Evolutionary conservation across 768 basidiomycete genomes (phyloP), one percentile per base, ranked within the genome.

Genomic region (Rhodotorula graminis): DNA sequence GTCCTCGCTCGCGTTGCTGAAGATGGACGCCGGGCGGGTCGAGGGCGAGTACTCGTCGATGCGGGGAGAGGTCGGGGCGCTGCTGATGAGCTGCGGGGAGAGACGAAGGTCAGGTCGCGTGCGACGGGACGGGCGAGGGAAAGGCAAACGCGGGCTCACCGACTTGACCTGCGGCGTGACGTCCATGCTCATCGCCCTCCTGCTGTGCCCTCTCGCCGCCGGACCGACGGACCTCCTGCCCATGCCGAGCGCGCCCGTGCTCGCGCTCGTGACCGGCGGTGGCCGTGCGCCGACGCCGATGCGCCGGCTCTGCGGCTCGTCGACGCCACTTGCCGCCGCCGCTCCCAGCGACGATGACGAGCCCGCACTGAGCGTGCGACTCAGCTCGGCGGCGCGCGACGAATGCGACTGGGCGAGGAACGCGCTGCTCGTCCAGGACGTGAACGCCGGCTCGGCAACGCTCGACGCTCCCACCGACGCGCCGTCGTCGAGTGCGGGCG

Each of bases 121-220:
- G 37, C 25, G 6, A 42, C 2, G 40, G 3, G 3, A 49, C 3
- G 15, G 3, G 21, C 53, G 29, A 12, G 31, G 29, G n/a, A 2
- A 2, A 50, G n/a, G 44, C 44, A 15, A 15, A 10, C 44, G 23
- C 14, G 37, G 11, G 65, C 70, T 19, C 33, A 71, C 70, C 9
- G 60, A 25, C 31, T 46, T 57, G 1, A 52, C 23, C 49, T 64
- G 25, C 56, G 53, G 27, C 31, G 66, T 61, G 12, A 70, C 68
- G 40, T 75, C 74, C 61, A 75, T 61, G 56, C 74, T 75, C 65
- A 72, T 62, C 37, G 74, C 65, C 25, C 74, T 29, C 25, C 71
- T 25, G 31, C 40, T 59, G 58, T 72, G 74, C 0, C 67, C 67
- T 21, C 64, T 44, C 12, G 68, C 68, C 19, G 47, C 47, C 19